phyloP scores from a whole-genome alignment of 1,139 yeast species.

The Geotrichum armillariae region DNA sequence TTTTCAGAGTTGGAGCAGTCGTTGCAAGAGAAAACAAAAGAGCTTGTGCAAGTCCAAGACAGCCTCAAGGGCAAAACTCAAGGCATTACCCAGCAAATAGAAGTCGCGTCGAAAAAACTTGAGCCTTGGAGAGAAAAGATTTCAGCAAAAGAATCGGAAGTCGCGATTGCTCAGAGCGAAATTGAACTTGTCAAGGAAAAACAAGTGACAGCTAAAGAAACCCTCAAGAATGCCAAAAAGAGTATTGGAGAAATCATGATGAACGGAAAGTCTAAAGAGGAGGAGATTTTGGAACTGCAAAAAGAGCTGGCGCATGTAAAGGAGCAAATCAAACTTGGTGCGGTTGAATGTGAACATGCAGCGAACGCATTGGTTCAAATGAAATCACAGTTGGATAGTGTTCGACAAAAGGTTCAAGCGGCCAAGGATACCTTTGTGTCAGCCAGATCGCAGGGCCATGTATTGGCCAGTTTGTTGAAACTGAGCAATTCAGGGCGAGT shows the following conservation, averaged over 20 bases:
- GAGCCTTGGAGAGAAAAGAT: constrained; percentile 85
- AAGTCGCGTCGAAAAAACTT: constrained; percentile 58
- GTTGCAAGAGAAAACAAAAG: constrained; percentile 53
- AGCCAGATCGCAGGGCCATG: constrained; percentile 69
- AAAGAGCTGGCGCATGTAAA: constrained; percentile 49
- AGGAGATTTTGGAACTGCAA: constrained; percentile 44
- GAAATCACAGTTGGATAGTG: constrained; percentile 53
- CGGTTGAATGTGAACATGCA: constrained; percentile 55
- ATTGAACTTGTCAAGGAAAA: constrained; percentile 59
- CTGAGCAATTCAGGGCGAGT: constrained; percentile 81
- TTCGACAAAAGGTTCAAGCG: constrained; percentile 65
- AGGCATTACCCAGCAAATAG: constrained; percentile 62
- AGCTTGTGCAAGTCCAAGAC: constrained; percentile 61
- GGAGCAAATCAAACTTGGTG: constrained; percentile 60
- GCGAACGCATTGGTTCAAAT: constrained; percentile 50
- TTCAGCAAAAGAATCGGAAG: constrained; percentile 63
- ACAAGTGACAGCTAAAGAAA: constrained; percentile 46
- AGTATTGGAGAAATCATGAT: constrained; percentile 51
- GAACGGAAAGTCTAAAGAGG: constrained; percentile 55
- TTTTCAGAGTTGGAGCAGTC: constrained; percentile 48
- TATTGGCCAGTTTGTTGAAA: constrained; percentile 65
- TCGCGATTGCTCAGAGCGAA: constrained; percentile 64
- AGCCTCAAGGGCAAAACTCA: constrained; percentile 74
- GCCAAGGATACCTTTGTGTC: constrained; percentile 59
- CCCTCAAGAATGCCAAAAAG: constrained; percentile 49